Evolutionary conservation across 495 filamentous ascomycete species (phyloP).

Genomic region (Chaetomidium leptoderma): DNA sequence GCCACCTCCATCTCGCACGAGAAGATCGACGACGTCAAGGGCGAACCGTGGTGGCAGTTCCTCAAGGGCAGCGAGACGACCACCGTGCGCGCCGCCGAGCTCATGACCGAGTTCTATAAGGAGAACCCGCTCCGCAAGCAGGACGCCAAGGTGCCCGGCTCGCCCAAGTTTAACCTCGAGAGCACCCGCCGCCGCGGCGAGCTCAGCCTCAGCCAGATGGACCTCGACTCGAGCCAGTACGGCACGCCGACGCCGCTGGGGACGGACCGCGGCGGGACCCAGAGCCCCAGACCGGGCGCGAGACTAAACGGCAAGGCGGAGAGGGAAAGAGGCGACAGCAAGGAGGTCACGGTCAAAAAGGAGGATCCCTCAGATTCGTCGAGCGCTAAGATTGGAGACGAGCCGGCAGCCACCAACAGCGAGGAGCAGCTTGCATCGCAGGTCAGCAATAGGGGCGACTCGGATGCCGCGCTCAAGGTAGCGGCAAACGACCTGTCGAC

Average conservation of each 20-base stretch:
- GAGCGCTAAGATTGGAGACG: not conserved
- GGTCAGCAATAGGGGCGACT: conserved; percentile 36
- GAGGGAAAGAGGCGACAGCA: conserved; percentile 2
- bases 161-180: conserved; percentile 44
- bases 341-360: conserved; percentile 19
- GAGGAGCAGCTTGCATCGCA: conserved; percentile 24
- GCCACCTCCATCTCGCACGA: conserved; percentile 65
- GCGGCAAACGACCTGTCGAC: conserved; percentile 43
- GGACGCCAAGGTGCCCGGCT: conserved; percentile 36
- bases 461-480: conserved; percentile 44
- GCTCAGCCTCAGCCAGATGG: conserved; percentile 30
- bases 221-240: conserved; percentile 23
- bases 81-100: conserved; percentile 60
- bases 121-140: conserved; percentile 55
- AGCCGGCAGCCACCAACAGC: not conserved
- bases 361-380: conserved; percentile 1
- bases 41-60: conserved; percentile 83
- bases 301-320: conserved; percentile 2
- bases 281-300: conserved; percentile 23
- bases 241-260: conserved; percentile 23
- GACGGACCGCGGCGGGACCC: conserved; percentile 28
- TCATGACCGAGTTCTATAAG: conserved; percentile 72
- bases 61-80: conserved; percentile 58
- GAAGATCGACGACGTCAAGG: conserved; percentile 68
- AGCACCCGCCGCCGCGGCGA: conserved; percentile 45